Evolutionary conservation across 1,284 basidiomycete species (phyloP).

Genomic region (Bondarzewia mesenterica): DNA sequence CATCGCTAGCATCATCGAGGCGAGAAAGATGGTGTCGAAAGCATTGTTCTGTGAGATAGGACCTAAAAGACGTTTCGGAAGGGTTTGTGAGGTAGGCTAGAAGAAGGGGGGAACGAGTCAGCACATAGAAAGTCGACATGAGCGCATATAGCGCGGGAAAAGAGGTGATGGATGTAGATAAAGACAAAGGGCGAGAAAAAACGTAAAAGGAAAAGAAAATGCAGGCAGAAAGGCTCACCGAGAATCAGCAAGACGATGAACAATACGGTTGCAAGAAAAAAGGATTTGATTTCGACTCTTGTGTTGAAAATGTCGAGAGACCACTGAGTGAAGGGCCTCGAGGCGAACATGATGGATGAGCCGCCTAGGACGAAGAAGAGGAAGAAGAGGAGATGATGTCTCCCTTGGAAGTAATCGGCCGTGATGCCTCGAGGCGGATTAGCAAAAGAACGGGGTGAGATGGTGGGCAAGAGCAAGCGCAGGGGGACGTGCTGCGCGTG

Average conservation of each 20-base stretch:
- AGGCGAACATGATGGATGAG: conserved; percentile 51
- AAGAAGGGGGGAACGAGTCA: conserved; percentile 13
- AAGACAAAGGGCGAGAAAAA: conserved; percentile 8
- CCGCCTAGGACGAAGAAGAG: conserved; percentile 53
- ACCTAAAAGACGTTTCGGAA: conserved; percentile 83
- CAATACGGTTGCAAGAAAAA: conserved; percentile 60
- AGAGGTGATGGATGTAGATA: conserved; percentile 14
- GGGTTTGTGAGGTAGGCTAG: conserved; percentile 92
- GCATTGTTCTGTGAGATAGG: conserved; percentile 91
- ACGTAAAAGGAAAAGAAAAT: conserved; percentile 6
- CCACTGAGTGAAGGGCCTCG: conserved; percentile 40
- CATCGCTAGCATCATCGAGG: conserved; percentile 64
- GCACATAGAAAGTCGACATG: conserved; percentile 10
- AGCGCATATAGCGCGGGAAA: background rate
- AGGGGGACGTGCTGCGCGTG: background rate
- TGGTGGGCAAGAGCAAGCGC: background rate
- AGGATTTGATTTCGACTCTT: conserved; percentile 57
- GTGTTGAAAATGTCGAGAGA: conserved; percentile 38
- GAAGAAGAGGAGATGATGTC: conserved; percentile 1
- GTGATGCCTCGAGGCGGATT: background rate
- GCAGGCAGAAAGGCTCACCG: conserved; percentile 39
- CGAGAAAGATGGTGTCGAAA: conserved; percentile 90
- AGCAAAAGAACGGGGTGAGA: background rate
- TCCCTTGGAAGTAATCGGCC: background rate
- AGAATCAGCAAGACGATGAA: conserved; percentile 61